Evolutionary conservation across 2,329 filamentous ascomycete species (phyloP), one percentile per base, ranked within the genome.

Genomic region (Fusarium sp.): DNA sequence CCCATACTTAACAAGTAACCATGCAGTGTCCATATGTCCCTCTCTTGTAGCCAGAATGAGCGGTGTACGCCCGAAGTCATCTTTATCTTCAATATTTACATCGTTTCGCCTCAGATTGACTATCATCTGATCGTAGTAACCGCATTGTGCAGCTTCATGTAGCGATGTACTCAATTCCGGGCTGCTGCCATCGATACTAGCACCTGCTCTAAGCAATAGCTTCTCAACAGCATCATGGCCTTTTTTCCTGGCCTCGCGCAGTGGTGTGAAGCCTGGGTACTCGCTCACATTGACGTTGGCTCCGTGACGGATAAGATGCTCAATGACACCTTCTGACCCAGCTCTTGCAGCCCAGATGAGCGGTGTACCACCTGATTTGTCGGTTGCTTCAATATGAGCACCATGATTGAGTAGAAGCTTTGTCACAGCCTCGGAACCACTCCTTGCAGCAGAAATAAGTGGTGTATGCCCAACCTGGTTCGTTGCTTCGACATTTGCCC

Each of bases 191-290:
- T 33, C 6, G 31, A 15, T 15, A 33, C 31, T 33, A 33, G 31
- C 31, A 7, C 39, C 39, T 5, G 39, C 14, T 41, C 10, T 1
- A 3, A 23, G 6, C 8, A 41, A 45, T 9, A 45, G 23, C 5
- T 27, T 25, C 25, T 9, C 16, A 19, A 45, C 5, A 5, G 16
- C 42, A 4, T 19, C 5, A 8, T 45, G 18, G 23, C 10, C 16
- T 12, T 19, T 1, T 19, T 0, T 14, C 16, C 7, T 25, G 18
- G 23, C 5, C 7, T 4, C 11, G 10, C 2, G 16, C 16, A 45
- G 7, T 9, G 42, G 16, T 4, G 42, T 19, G 18, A 27, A 9
- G 16, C 42, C 42, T 2, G 23, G 27, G 16, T 19, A 12, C 16
- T 19, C 23, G 11, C 42, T 19, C 6, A 8, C 11, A 4, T 27